These are phyloP conservation scores for Dictyostelium discoideum DNA, from an alignment of 78 protist genomes.

Conservation along the genomic window dicty_2.7 NC_007089.4:1323501-1324000, in stretches of 20 bases:
- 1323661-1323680: neutral
- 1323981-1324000: neutral
- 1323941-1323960: neutral
- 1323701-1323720: neutral
- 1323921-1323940: neutral
- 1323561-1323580: neutral
- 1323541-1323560: neutral
- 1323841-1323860: neutral
- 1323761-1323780: neutral
- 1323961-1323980: neutral
- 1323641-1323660: neutral
- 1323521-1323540: neutral
- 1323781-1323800: neutral
- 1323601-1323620: neutral
- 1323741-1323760: neutral
- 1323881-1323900: neutral
- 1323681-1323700: conserved; percentile 26
- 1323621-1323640: conserved; percentile 15
- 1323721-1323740: neutral
- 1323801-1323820: neutral
- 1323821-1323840: neutral
- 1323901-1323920: neutral
- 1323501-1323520: neutral
- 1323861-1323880: neutral
- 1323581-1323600: neutral